Conservation (phyloP, 169 alveolate genomes). For the Eimeria maxima region DNA sequence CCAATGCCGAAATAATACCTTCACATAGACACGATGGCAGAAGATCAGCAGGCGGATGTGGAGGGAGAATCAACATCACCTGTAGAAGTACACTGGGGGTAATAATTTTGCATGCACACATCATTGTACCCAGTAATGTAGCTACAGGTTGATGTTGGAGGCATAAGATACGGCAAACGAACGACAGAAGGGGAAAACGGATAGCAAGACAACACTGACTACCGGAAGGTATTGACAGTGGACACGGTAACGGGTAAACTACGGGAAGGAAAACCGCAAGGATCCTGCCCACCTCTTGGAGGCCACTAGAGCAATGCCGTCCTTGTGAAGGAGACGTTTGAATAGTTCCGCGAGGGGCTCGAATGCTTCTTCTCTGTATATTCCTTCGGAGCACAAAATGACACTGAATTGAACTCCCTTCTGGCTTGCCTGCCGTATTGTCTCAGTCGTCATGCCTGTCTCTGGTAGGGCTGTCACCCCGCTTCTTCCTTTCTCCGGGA, state of each 20-base stretch:
- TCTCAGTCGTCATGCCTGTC: not conserved
- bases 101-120: not conserved
- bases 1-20: conserved; percentile 68
- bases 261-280: not conserved
- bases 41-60: not conserved
- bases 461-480: not conserved
- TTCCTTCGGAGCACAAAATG: conserved; percentile 60
- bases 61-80: not conserved
- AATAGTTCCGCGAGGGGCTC: conserved; percentile 34
- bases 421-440: not conserved
- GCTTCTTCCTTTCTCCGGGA: not conserved
- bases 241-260: not conserved
- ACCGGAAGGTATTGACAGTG: not conserved
- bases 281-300: conserved; percentile 35
- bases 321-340: not conserved
- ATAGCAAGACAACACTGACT: not conserved
- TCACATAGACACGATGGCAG: not conserved
- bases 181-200: not conserved
- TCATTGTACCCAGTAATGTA: not conserved
- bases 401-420: not conserved
- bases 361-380: conserved; percentile 56
- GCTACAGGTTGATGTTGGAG: not conserved
- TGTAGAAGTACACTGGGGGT: not conserved
- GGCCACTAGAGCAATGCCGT: conserved; percentile 64
- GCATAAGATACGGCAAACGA: not conserved